Conservation (phyloP, 1,284 basidiomycete genomes). For the Sporisorium graminicola region DNA sequence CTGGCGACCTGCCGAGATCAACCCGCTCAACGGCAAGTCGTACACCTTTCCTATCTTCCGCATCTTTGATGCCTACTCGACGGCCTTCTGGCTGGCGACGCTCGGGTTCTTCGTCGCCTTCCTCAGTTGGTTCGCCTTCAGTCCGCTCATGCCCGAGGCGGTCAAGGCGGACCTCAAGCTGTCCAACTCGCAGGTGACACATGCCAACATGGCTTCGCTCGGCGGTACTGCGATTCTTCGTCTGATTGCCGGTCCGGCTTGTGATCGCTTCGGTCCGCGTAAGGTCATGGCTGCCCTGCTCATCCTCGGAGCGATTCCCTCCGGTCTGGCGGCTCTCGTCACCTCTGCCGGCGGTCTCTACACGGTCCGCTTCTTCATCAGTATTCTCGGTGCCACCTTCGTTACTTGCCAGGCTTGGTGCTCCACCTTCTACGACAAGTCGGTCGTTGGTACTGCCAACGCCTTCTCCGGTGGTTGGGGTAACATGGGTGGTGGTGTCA, state of each 20-base stretch:
- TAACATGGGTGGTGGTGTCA: slow-evolving; percentile 73
- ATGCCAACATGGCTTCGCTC: slow-evolving; percentile 76
- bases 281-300: slow-evolving; percentile 77
- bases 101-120: slow-evolving; percentile 73
- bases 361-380: slow-evolving; percentile 73
- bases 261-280: slow-evolving; percentile 74
- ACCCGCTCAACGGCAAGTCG: slow-evolving; percentile 75
- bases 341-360: slow-evolving; percentile 73
- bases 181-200: slow-evolving; percentile 73
- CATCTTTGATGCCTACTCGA: slow-evolving; percentile 74
- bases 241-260: slow-evolving; percentile 74
- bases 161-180: slow-evolving; percentile 76
- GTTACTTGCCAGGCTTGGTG: slow-evolving; percentile 76
- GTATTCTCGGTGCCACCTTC: slow-evolving; percentile 76
- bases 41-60: slow-evolving; percentile 75
- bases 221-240: slow-evolving; percentile 74
- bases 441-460: slow-evolving; percentile 73
- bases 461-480: slow-evolving; percentile 71
- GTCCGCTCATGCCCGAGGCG: slow-evolving; percentile 76
- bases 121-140: slow-evolving; percentile 78
- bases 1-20: slow-evolving; percentile 70
- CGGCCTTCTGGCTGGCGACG: slow-evolving; percentile 73
- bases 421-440: slow-evolving; percentile 76
- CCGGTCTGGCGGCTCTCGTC: slow-evolving; percentile 76
- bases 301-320: slow-evolving; percentile 77